Base-by-base conservation (phyloP, 768 basidiomycete species). In the Tricholoma saponaceum region DNA sequence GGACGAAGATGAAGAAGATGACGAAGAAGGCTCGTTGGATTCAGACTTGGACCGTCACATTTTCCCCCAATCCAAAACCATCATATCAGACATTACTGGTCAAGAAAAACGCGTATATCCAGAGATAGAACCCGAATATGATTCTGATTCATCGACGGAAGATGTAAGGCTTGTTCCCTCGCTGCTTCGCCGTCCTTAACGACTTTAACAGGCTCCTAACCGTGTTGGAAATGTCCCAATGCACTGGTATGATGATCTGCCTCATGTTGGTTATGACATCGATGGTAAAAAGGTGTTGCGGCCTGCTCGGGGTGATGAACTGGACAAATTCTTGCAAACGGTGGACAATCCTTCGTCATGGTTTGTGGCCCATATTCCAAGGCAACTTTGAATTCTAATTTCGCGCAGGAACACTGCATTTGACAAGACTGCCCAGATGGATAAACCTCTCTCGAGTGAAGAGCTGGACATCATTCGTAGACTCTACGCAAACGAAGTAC, bases 231-330 rank as follows among this genome's bases (percentile, higher is more conserved):
- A 96, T 72, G 78, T 99, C 60, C 97, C 97, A 47, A 89, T 90
- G 82, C 95, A 99, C 67, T 99, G 96, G 95, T 99, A 99, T 71
- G 97, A 98, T 70, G 95, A 98, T 77, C 78, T 99, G 63, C 97
- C 97, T n/a, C 97, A 99, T 73, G 83, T 99, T 68, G 97, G 97
- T 47, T 99, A 99, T 74, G 85, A 94, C 71, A 86, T 98, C 64
- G 84, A 95, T 69, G 97, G 97, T 54, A 96, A 93, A 75, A 88
- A 88, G 69, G 87, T 99, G 50, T 81, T 98, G 61, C 89, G 94
- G 54, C 95, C 97, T 12, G 96, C 94, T 43, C 86, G 88, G 64
- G 95, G 95, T 44, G 97, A 99, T 67, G 97, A 98, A 71, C 76
- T 99, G 53, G 97, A 99, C 78, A 97, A 92, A 72, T 99, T 99